Conservation (phyloP, 2,329 filamentous ascomycete species). For the Mariannaea sp. region DNA sequence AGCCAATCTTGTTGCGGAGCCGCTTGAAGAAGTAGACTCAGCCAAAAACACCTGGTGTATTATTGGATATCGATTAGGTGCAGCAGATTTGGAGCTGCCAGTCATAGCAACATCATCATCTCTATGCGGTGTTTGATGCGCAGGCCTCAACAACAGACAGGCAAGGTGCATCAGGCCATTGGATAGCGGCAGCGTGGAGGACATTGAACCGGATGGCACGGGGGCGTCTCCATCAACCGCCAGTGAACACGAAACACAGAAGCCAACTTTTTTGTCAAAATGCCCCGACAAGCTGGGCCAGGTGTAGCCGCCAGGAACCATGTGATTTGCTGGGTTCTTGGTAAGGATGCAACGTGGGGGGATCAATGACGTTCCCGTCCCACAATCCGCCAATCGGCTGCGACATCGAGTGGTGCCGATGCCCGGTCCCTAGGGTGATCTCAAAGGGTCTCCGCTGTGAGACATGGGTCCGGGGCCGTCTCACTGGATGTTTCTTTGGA, state of each 20-base stretch:
- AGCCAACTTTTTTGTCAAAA: conserved; percentile 27
- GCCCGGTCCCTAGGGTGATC: conserved; percentile 33
- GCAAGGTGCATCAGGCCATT: conserved; percentile 9
- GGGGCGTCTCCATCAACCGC: neutral
- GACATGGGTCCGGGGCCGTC: conserved; percentile 34
- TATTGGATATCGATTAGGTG: conserved; percentile 16
- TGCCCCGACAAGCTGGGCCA: conserved; percentile 37
- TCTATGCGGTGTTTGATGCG: conserved; percentile 27
- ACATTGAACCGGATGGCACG: conserved; percentile 3
- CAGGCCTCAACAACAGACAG: neutral
- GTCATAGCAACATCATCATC: conserved; percentile 25
- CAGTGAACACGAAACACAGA: conserved; percentile 18
- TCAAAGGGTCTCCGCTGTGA: conserved; percentile 33
- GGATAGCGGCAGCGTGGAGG: conserved; percentile 14
- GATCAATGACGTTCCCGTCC: conserved; percentile 35
- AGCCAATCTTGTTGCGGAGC: conserved; percentile 20
- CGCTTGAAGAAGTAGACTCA: conserved; percentile 15
- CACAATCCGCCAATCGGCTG: conserved; percentile 33
- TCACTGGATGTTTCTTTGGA: conserved; percentile 21
- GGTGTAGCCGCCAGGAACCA: conserved; percentile 28
- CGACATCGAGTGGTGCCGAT: conserved; percentile 26
- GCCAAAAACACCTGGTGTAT: conserved; percentile 2
- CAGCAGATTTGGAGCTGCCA: conserved; percentile 17
- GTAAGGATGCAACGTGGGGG: conserved; percentile 29
- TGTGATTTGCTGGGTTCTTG: conserved; percentile 31